Percentiles rank a stretch among this genome's conserved stretches.
These are phyloP conservation scores for Paramyrothecium roridum DNA, from an alignment of 2,329 filamentous ascomycete genomes.

Conservation along the genomic window DNA sequence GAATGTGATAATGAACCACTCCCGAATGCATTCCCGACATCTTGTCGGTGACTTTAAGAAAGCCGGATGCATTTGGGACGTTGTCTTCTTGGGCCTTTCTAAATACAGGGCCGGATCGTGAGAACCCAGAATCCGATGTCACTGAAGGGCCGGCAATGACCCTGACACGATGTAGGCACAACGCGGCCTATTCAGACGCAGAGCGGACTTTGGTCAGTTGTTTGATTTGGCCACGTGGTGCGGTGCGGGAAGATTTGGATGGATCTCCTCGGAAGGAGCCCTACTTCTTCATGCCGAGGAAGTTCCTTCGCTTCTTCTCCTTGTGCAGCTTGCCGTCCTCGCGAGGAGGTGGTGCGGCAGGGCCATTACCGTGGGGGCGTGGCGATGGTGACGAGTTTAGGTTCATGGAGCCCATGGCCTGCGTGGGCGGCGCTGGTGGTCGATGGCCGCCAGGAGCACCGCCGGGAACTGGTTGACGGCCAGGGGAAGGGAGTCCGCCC, in stretches of 20 bases:
- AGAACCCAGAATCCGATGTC: no score
- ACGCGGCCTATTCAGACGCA: neutral
- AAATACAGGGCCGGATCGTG: no score
- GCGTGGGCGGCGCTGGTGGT: conserved; percentile 42
- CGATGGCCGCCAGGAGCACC: conserved; percentile 15
- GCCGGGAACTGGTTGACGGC: conserved; percentile 16
- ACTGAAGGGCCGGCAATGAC: no score
- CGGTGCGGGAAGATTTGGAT: neutral
- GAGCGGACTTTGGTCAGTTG: neutral
- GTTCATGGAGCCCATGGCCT: conserved; percentile 54
- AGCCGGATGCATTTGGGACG: no score
- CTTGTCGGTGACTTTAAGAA: no score
- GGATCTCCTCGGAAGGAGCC: conserved; percentile 21
- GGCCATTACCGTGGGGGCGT: conserved; percentile 16
- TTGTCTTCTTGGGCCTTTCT: no score
- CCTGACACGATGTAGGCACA: no score
- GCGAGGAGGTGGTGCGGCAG: conserved; percentile 16
- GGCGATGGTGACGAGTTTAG: conserved; percentile 27
- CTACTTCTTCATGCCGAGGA: conserved; percentile 59
- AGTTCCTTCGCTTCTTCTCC: conserved; percentile 60
- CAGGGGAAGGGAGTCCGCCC: conserved; percentile 15
- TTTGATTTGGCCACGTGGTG: neutral
- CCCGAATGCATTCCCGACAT: no score
- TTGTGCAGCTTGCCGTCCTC: conserved; percentile 45
- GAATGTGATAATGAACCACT: no score